These are phyloP conservation scores for Solanum appendiculatum DNA, from an alignment of 257 asterid species.

Conservation along the genomic window DNA sequence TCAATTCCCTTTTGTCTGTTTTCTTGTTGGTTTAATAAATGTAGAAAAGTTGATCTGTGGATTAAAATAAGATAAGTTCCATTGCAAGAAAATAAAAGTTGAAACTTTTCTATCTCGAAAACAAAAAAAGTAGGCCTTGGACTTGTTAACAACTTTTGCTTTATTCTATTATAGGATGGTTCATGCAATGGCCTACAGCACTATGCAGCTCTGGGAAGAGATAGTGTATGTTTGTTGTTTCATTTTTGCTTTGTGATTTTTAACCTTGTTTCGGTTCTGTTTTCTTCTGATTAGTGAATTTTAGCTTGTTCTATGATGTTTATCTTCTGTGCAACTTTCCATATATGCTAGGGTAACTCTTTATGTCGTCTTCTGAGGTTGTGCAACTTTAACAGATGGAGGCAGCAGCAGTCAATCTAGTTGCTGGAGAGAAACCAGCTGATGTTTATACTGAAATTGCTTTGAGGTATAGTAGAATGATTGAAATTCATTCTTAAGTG, in stretches of 20 bases:
- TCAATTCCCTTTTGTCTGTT: background rate
- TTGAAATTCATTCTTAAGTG: background rate
- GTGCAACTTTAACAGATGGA: conserved; percentile 53
- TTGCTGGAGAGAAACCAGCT: conserved; percentile 83
- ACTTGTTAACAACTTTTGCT: background rate
- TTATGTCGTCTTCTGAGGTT: conserved; percentile 5
- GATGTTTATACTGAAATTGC: conserved; percentile 98
- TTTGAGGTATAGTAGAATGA: conserved; percentile 43
- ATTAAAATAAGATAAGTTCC: background rate
- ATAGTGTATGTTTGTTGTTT: conserved; percentile 42
- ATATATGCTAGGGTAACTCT: background rate
- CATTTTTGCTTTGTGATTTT: background rate
- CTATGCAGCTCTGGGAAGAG: conserved; percentile 95
- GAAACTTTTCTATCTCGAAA: background rate
- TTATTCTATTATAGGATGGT: conserved; percentile 60
- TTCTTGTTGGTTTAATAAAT: background rate
- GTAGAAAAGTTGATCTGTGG: background rate
- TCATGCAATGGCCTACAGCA: conserved; percentile 98
- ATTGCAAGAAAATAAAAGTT: background rate
- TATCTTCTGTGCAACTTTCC: background rate
- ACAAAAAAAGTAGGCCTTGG: background rate
- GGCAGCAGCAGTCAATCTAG: conserved; percentile 92
- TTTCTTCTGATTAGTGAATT: background rate
- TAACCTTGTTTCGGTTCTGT: background rate
- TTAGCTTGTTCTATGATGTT: background rate